phyloP scores from a whole-genome alignment of 176 grass and related monocot genomes.

The Thalia dealbata region DNA sequence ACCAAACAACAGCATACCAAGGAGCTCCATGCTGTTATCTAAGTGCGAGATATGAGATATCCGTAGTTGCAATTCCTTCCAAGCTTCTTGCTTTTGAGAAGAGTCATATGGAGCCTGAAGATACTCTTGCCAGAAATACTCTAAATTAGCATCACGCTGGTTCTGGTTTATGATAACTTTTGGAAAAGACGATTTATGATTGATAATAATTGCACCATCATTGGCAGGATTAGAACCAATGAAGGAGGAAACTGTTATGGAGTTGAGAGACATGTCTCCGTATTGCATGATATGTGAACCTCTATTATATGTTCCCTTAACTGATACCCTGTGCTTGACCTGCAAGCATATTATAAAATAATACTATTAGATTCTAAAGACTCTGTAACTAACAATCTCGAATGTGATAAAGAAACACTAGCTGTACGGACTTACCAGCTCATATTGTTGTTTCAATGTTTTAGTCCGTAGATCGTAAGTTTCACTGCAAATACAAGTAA shows the following conservation, averaged over 20 bases:
- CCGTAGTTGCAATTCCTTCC: constrained; percentile 68
- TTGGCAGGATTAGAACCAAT: constrained; percentile 88
- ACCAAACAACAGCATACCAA: constrained; percentile 88
- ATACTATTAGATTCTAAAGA: constrained; percentile 6
- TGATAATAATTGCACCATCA: constrained; percentile 47
- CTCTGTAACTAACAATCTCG: background rate
- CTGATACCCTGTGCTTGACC: constrained; percentile 68
- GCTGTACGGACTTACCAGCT: constrained; percentile 33
- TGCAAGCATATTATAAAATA: constrained; percentile 25
- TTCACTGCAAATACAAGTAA: constrained; percentile 52
- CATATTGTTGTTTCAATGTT: constrained; percentile 85
- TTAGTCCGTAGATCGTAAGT: constrained; percentile 62
- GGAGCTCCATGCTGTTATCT: constrained; percentile 69
- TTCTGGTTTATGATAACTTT: constrained; percentile 68
- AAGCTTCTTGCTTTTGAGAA: constrained; percentile 48
- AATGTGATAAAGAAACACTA: background rate
- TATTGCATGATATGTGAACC: constrained; percentile 99
- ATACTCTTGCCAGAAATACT: constrained; percentile 98
- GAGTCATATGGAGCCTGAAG: constrained; percentile 40
- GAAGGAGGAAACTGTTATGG: constrained; percentile 47
- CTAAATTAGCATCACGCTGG: constrained; percentile 84
- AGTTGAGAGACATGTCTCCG: constrained; percentile 43
- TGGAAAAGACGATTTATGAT: constrained; percentile 50
- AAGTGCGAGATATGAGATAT: constrained; percentile 78
- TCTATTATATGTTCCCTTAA: constrained; percentile 38